Conservation (phyloP, 768 basidiomycete genomes). For the Panaeolus cyanescens region DNA sequence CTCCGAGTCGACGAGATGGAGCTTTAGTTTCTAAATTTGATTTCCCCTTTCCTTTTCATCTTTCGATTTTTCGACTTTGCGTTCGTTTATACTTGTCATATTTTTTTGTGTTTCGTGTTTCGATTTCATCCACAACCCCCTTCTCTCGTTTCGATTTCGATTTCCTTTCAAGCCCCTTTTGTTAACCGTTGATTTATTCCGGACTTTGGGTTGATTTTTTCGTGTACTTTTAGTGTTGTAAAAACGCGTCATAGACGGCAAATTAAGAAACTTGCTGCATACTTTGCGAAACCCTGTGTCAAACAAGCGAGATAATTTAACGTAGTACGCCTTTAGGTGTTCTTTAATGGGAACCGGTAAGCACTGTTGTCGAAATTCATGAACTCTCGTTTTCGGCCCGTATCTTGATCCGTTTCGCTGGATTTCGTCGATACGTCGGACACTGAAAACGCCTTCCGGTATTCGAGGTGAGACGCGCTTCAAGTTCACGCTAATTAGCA, state of each 20-base stretch:
- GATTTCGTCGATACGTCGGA: too few relatives aligned
- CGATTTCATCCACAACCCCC: not conserved
- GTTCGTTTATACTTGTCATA: not conserved
- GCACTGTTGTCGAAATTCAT: too few relatives aligned
- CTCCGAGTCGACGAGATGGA: slow-evolving; percentile 6
- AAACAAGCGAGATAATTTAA: too few relatives aligned
- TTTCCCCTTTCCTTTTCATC: slow-evolving; percentile 1
- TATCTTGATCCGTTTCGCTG: too few relatives aligned
- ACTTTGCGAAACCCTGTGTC: not conserved
- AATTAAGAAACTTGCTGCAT: not conserved
- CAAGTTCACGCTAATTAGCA: too few relatives aligned
- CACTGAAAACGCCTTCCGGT: too few relatives aligned
- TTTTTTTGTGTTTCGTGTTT: not conserved
- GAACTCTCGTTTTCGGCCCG: too few relatives aligned
- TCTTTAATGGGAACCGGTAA: too few relatives aligned
- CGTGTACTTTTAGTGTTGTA: slow-evolving; percentile 3
- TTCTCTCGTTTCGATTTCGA: not conserved
- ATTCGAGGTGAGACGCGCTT: too few relatives aligned
- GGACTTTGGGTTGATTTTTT: not conserved
- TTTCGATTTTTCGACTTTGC: not conserved
- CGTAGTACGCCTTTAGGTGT: too few relatives aligned
- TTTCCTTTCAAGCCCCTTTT: not conserved
- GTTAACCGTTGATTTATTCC: slow-evolving; percentile 3
- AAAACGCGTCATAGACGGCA: not conserved
- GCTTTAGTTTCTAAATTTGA: not conserved